These are phyloP conservation scores for Vanrija humicola DNA, from an alignment of 1,284 basidiomycete species.

Conservation along the genomic window DNA sequence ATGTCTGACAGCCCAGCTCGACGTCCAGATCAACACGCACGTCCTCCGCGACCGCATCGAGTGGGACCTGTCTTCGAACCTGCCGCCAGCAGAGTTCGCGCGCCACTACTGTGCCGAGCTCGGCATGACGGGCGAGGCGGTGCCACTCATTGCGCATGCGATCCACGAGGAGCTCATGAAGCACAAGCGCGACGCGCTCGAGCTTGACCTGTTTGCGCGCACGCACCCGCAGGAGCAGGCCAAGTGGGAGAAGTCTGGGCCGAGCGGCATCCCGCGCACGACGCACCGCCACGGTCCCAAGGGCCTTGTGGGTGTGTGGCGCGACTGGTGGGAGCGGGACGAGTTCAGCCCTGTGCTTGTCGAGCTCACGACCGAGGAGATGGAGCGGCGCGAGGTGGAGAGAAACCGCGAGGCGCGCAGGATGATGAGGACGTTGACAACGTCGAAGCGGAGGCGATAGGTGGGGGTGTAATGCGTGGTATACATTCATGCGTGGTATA, in stretches of 20 bases:
- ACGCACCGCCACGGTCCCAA: slow-evolving; percentile 63
- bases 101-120: slow-evolving; percentile 76
- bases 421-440: slow-evolving; percentile 14
- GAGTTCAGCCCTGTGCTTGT: slow-evolving; percentile 89
- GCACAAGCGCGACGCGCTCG: slow-evolving; percentile 90
- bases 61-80: slow-evolving; percentile 90
- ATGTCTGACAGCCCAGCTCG: slow-evolving; percentile 62
- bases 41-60: slow-evolving; percentile 93
- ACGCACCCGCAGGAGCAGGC: slow-evolving; percentile 52
- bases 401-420: slow-evolving; percentile 63
- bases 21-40: slow-evolving; percentile 91
- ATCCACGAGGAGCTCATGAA: slow-evolving; percentile 91
- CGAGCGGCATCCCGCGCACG: slow-evolving; percentile 54
- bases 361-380: slow-evolving; percentile 80
- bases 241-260: slow-evolving; percentile 65
- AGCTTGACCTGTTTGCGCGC: slow-evolving; percentile 78
- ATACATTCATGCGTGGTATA: not conserved
- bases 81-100: slow-evolving; percentile 86
- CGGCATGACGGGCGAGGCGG: slow-evolving; percentile 80
- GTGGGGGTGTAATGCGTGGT: not conserved
- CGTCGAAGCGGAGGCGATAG: slow-evolving; percentile 9
- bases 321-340: slow-evolving; percentile 88
- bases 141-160: slow-evolving; percentile 84
- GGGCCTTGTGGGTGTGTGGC: slow-evolving; percentile 81
- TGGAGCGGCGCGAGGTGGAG: slow-evolving; percentile 84